A percentile compares a stretch with the other conserved stretches of the same genome.
phyloP scores from a whole-genome alignment of 1,284 basidiomycete genomes.

The Golubevia pallescens region DNA sequence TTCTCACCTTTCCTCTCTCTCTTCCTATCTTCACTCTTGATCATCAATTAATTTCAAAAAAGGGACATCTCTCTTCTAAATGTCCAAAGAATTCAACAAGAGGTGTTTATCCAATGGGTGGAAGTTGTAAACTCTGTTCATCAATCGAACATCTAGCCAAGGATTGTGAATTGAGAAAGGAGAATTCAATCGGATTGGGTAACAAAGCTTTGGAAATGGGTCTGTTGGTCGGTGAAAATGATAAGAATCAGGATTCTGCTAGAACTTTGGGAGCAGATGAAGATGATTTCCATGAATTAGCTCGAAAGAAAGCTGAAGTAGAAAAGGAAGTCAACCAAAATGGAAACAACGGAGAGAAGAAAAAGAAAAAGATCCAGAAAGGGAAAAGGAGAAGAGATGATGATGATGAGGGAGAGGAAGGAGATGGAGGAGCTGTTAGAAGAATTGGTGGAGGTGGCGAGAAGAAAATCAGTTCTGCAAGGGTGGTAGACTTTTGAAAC shows the following conservation, averaged over 20 bases:
- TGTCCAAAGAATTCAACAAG: constrained; percentile 81
- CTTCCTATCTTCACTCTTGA: neutral
- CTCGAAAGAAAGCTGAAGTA: constrained; percentile 72
- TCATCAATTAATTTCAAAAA: constrained; percentile 65
- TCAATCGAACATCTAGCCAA: constrained; percentile 83
- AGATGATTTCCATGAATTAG: constrained; percentile 86
- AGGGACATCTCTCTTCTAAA: constrained; percentile 79
- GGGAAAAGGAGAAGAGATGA: neutral
- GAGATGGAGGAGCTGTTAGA: neutral
- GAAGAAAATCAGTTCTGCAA: neutral
- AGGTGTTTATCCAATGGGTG: constrained; percentile 89
- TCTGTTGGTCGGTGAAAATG: constrained; percentile 43
- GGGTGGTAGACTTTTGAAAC: no score
- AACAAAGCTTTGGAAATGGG: neutral
- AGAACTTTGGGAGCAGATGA: constrained; percentile 79
- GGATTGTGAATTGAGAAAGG: constrained; percentile 75
- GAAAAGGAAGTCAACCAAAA: constrained; percentile 72
- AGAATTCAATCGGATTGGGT: constrained; percentile 56
- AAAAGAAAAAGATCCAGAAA: neutral
- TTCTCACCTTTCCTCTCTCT: neutral
- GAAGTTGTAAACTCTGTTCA: constrained; percentile 84
- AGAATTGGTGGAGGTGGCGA: neutral
- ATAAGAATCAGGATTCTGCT: constrained; percentile 68
- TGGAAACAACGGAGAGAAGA: no score
- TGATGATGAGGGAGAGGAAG: neutral